phyloP scores from a whole-genome alignment of 257 asterid genomes.

The Penstemon barbatus region DNA sequence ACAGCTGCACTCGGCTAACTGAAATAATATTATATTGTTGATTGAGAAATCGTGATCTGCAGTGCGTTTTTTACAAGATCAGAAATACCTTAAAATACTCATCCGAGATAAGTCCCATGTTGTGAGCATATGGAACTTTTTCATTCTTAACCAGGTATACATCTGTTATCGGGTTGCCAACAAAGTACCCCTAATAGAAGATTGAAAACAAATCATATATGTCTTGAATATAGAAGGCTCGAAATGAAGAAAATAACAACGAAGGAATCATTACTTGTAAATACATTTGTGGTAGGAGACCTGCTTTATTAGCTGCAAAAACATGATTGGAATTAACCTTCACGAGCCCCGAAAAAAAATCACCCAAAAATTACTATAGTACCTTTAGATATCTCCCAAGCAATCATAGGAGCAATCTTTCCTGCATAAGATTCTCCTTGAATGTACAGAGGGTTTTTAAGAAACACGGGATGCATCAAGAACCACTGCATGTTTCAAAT shows the following conservation, averaged over 20 bases:
- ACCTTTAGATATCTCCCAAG: constrained; percentile 37
- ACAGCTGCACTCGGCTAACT: constrained; percentile 37
- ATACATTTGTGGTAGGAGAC: constrained; percentile 27
- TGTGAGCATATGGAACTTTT: constrained; percentile 37
- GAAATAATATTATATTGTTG: background rate
- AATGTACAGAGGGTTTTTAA: constrained; percentile 30
- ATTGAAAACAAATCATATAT: background rate
- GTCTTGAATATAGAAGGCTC: background rate
- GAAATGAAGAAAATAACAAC: background rate
- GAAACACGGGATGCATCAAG: constrained; percentile 36
- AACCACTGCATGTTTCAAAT: constrained; percentile 44
- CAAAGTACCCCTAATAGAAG: constrained; percentile 38
- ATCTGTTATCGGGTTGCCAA: constrained; percentile 37
- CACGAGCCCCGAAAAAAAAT: background rate
- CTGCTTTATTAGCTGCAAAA: constrained; percentile 42
- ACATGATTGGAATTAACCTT: background rate
- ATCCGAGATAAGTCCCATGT: constrained; percentile 39
- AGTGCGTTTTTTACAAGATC: too few species aligned
- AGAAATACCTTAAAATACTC: constrained; percentile 37
- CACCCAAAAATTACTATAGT: background rate
- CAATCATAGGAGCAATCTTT: constrained; percentile 36
- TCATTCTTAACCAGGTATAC: constrained; percentile 27
- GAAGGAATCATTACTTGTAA: constrained; percentile 28
- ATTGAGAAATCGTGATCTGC: too few species aligned
- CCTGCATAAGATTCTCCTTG: constrained; percentile 48